Base-by-base conservation (phyloP, 2,329 filamentous ascomycete species). In the Fusarium sp. region DNA sequence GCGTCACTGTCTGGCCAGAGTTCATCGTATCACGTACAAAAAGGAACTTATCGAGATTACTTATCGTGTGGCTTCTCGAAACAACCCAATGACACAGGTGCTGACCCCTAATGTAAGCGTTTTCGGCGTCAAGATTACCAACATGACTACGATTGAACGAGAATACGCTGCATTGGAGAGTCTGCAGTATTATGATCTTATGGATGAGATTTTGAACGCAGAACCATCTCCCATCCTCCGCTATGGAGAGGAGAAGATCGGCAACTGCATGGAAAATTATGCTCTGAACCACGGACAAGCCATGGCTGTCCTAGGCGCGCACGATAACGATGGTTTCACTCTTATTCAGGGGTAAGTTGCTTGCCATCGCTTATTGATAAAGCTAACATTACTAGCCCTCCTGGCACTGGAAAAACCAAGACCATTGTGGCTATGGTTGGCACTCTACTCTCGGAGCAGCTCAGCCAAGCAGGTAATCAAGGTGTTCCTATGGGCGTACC, bases 391-490 rank as follows among this genome's bases (percentile, higher is more conserved):
- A 56, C 40, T 58, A 91, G 93, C 57, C 96, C 96, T 51, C 96
- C 96, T 2, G 96, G 96, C 79, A 98, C 96, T 6, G 96, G 95
- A 76, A 99, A 99, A 82, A 99, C 96, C 0, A 99, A 99, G 79
- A 99, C 96, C 0, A 99, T 99, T 64, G 89, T 97, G 58, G 96
- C 95, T 33, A 97, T 99, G 85, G 95, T 98, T 24, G 96, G 96
- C 36, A 93, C 94, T 38, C 84, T 99, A 17, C 72, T 74, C n/a
- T 79, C 66, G 14, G 81, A 80, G 62, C 79, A 78, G 72, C 76
- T 75, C 63, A 79, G 73, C 68, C 81, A 78, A 58, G 63, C 69
- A 55, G 73, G 73, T 42, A 68, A 75, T 65, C 77, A 77, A 56
- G 75, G 78, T 17, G 74, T 77, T 15, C 76, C 77, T 14, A 63